These are phyloP conservation scores for Middelhovenomyces tepae DNA, from an alignment of 805 yeast genomes.

Conservation along the genomic window DNA sequence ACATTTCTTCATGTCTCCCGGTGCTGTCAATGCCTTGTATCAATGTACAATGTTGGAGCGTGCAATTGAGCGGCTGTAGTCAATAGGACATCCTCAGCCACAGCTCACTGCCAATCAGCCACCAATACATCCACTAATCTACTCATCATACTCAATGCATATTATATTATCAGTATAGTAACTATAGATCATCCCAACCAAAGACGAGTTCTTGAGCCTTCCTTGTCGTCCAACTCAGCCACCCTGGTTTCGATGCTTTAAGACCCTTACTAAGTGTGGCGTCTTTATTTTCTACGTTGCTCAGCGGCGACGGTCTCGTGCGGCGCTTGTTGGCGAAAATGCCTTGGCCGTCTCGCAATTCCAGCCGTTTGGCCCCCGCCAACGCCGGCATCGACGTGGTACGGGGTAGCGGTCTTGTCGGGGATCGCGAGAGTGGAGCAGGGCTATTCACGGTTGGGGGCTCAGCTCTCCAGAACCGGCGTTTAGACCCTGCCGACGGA, in stretches of 20 bases:
- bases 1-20: too few relatives aligned
- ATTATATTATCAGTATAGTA: too few relatives aligned
- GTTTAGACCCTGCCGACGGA: constrained; percentile 4
- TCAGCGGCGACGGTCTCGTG: constrained; percentile 6
- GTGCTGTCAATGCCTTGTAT: too few relatives aligned
- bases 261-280: constrained; percentile 4
- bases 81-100: too few relatives aligned
- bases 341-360: constrained; percentile 17
- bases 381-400: constrained; percentile 17
- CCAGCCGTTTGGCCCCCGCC: constrained; percentile 9
- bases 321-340: constrained; percentile 19
- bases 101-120: too few relatives aligned
- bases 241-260: constrained; percentile 17
- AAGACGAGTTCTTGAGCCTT: constrained; percentile 41
- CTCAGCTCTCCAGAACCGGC: too few relatives aligned
- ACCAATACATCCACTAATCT: too few relatives aligned
- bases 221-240: constrained; percentile 26
- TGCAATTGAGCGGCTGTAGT: too few relatives aligned
- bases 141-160: too few relatives aligned
- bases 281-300: constrained; percentile 7
- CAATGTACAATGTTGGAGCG: too few relatives aligned
- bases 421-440: background rate
- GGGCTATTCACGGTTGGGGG: constrained; percentile 5
- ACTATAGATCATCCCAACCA: constrained; percentile 46
- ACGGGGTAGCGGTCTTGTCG: constrained; percentile 10